Base-by-base conservation (phyloP, 1,139 yeast genomes). In the Yamadazyma dendronema region DNA sequence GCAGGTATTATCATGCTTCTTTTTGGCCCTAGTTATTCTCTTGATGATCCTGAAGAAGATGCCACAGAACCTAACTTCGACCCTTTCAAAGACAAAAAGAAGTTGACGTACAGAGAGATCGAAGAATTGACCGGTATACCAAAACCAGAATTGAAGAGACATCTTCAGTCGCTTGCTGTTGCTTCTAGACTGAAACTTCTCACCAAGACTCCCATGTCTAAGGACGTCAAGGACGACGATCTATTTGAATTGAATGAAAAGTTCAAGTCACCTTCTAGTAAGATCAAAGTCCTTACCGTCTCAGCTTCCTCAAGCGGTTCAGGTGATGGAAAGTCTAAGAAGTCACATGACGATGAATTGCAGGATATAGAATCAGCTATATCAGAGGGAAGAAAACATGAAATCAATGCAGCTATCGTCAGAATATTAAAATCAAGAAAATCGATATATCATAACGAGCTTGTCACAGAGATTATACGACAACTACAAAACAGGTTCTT, bases 351-450 rank as follows among this genome's bases (percentile, higher is more conserved):
- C 23, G 66, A 61, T 33, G 75, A 67, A 38, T 43, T 48, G 1
- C 65, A 62, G 30, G 75, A 71, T 36, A 62, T 67, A 2, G 59
- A 59, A 37, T 44, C 49, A 2, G 56, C 57, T 30, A 66, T 68
- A 17, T 40, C 54, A 30, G 69, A 68, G 37, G 79, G 78, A 16
- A 59, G 80, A 35, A 65, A 78, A 46, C 71, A 74, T 39, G 88
- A 83, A 51, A 72, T 86, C 3, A 94, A 87, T 52, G 97, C 97
- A 0, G 95, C 96, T 0, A 77, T 90, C 39, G 96, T 90, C 2
- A 72, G 97, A 38, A 78, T 84, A 9, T 83, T 92, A 92, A 92
- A 92, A 57, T 74, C 86, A 1, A 67, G 90, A 26, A 82, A 81
- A 50, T 61, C 72, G 0, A 54, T 84, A 38, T 68, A 62, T 28